Evolutionary conservation across 768 basidiomycete species (phyloP), one percentile per base, ranked within the genome.

Genomic region (Chalciporus piperatus): DNA sequence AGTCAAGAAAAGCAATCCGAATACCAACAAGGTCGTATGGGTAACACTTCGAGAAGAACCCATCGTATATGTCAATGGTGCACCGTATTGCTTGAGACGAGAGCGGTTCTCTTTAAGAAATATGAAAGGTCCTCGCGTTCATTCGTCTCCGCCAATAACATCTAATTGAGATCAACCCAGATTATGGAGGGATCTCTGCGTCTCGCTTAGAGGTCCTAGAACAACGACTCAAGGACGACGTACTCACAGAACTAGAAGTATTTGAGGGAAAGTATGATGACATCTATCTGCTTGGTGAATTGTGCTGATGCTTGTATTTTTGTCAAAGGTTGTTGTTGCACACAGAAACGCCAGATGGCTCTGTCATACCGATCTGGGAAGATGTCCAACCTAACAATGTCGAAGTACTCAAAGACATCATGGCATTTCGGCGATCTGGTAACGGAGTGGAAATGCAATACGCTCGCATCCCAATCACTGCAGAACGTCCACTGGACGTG

Each of bases 321-420:
- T 13, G 13, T 32, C 13, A 14, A 55, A 92, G 91, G 43, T 70
- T 98, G 0, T 76, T 99, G 2, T 76, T 99, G 22, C 96, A 98
- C 61, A 88, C 91, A 1, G 97, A 99, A 72, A 84, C 87, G 0
- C 60, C 80, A 0, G 91, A 94, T 56, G 94, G 96, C 6, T 80
- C 89, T 6, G 89, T 99, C 7, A 81, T 94, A 6, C 95, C 97
- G 0, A 76, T 97, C 2, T 99, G 96, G 96, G 96, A 98, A 67
- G 89, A 92, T 57, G 92, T 90, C 3, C 78, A 78, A 37, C 68
- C 76, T 30, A 72, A 77, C 9, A 77, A 91, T 57, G 86, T 98
- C 13, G 80, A 83, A 27, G 89, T 92, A 1, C 76, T 97, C 38
- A 89, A 89, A 63, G 92, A 97, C 45, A 81, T 95, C 54, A 98